These are phyloP conservation scores for Sphaerulina vaccinii DNA, from an alignment of 2,329 filamentous ascomycete genomes.

Conservation along the genomic window DNA sequence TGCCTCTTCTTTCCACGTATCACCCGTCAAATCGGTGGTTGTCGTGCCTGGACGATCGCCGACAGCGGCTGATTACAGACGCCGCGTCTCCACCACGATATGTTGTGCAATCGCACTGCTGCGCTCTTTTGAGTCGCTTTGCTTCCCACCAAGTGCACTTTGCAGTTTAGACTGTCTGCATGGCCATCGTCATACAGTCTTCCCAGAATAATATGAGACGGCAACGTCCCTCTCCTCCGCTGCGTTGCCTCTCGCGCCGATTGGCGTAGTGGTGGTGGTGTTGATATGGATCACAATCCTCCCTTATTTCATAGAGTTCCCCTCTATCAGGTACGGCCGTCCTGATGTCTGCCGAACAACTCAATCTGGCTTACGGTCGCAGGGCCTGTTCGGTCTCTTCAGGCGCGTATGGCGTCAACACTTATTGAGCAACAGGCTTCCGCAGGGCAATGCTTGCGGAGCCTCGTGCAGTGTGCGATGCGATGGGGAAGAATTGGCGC, in stretches of 20 bases:
- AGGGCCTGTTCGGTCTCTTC: not conserved
- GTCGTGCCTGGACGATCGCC: conserved; percentile 9
- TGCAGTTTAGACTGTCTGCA: conserved; percentile 8
- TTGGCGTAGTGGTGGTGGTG: not conserved
- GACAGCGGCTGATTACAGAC: conserved; percentile 13
- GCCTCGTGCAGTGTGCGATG: conserved; percentile 1
- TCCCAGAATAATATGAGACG: not conserved
- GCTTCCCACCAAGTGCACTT: not conserved
- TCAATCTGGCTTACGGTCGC: conserved; percentile 11
- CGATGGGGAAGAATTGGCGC: not conserved
- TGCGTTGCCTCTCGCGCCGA: not conserved
- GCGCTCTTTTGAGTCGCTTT: not conserved
- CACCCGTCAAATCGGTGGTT: not conserved
- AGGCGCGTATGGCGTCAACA: conserved; percentile 17
- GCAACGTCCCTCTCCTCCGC: not conserved
- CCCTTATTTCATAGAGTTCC: not conserved
- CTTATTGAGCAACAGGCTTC: conserved; percentile 4
- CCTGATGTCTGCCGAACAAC: not conserved
- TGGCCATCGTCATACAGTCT: conserved; percentile 9
- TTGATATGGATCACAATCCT: conserved; percentile 1
- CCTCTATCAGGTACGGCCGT: not conserved
- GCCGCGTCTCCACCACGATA: not conserved
- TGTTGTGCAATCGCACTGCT: conserved; percentile 2
- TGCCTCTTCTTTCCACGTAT: not conserved
- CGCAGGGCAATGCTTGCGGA: conserved; percentile 11